Conservation (phyloP, 495 filamentous ascomycete genomes). For the Aspergillus asperescens region DNA sequence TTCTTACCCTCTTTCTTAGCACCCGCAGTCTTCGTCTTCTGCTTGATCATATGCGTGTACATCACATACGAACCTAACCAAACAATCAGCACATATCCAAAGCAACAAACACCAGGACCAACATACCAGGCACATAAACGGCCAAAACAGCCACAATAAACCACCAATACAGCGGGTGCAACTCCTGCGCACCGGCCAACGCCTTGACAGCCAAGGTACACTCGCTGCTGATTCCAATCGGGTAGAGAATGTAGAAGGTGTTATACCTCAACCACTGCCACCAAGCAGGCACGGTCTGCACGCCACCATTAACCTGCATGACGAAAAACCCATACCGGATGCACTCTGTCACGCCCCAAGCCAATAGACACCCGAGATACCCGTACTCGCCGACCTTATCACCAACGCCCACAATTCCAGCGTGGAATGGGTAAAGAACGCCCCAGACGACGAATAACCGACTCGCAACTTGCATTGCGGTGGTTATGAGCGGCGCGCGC, state of each 20-base stretch:
- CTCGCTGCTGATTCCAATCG: slow-evolving; percentile 84
- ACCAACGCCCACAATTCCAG: slow-evolving; percentile 29
- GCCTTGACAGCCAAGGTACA: slow-evolving; percentile 66
- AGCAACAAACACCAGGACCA: background rate
- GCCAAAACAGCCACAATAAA: slow-evolving; percentile 58
- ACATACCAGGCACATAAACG: slow-evolving; percentile 77
- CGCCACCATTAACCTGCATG: slow-evolving; percentile 54
- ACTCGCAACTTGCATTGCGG: slow-evolving; percentile 78
- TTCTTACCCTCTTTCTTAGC: slow-evolving; percentile 35
- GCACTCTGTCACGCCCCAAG: slow-evolving; percentile 83
- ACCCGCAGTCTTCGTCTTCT: slow-evolving; percentile 68
- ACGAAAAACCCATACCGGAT: slow-evolving; percentile 87
- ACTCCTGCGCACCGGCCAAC: slow-evolving; percentile 51
- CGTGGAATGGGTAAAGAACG: slow-evolving; percentile 63
- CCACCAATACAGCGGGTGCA: slow-evolving; percentile 49
- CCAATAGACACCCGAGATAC: slow-evolving; percentile 51
- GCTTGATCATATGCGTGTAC: slow-evolving; percentile 90
- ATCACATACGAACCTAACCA: slow-evolving; percentile 72
- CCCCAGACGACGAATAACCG: slow-evolving; percentile 84
- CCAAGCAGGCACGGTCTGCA: slow-evolving; percentile 47
- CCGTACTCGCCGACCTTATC: slow-evolving; percentile 37
- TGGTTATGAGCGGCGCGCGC: slow-evolving; percentile 77
- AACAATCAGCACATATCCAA: slow-evolving; percentile 14
- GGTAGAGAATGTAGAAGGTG: slow-evolving; percentile 88
- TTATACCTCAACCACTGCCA: slow-evolving; percentile 90